Percentiles rank a stretch among this genome's conserved stretches.
Evolutionary conservation across 2,329 filamentous ascomycete genomes (phyloP).

Genomic region (Pestalotiopsis fici): DNA sequence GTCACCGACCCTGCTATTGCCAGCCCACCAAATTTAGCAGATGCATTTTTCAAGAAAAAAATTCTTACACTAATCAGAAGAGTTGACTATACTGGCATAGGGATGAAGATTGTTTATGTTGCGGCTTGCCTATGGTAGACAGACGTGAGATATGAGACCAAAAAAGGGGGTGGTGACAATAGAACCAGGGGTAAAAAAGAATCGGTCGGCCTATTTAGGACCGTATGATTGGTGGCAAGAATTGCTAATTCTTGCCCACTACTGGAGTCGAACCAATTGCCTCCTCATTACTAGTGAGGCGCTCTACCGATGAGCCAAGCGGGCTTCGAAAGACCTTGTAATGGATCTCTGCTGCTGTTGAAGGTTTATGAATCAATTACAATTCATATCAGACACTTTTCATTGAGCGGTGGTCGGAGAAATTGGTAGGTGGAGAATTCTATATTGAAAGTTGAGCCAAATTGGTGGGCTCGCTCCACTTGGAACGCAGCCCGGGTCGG

Average conservation of each 20-base stretch:
- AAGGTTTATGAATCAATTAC: background rate
- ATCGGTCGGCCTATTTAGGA: background rate
- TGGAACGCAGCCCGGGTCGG: background rate
- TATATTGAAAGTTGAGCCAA: background rate
- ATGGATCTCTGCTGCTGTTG: background rate
- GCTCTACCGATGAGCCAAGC: conserved; percentile 1
- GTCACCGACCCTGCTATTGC: background rate
- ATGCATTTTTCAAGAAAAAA: background rate
- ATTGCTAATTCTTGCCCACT: background rate
- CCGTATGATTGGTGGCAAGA: background rate
- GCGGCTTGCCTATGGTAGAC: too few species aligned
- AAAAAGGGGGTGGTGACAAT: background rate
- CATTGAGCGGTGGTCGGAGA: background rate
- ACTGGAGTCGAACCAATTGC: conserved; percentile 1
- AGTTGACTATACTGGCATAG: too few species aligned
- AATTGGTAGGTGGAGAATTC: background rate
- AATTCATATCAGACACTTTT: background rate
- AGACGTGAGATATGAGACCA: background rate
- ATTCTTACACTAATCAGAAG: too few species aligned
- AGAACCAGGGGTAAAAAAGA: background rate
- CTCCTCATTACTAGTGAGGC: conserved; percentile 4
- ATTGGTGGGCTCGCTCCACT: background rate
- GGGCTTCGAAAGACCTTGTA: background rate
- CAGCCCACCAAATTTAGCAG: background rate
- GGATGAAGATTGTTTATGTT: too few species aligned